These are phyloP conservation scores for Arthrocladium fulminans DNA, from an alignment of 2,329 filamentous ascomycete genomes.

Conservation along the genomic window DNA sequence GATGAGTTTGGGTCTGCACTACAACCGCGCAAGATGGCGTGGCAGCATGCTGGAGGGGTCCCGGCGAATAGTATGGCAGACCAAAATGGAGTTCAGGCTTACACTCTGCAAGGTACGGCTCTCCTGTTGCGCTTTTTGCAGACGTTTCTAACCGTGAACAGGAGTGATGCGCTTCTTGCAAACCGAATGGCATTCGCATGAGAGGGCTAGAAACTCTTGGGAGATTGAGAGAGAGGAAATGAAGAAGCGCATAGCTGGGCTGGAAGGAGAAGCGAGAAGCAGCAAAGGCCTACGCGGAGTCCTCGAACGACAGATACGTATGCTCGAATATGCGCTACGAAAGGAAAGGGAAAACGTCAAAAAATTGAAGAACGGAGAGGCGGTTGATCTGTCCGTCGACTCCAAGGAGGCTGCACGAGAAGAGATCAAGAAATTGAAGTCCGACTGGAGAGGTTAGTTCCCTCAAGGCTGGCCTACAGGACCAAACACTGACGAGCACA, in stretches of 20 bases:
- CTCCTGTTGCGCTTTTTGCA: neutral
- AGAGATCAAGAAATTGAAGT: constrained; percentile 35
- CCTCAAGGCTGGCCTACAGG: too few relatives aligned
- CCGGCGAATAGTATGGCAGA: constrained; percentile 17
- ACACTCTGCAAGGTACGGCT: constrained; percentile 21
- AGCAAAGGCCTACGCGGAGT: constrained; percentile 83
- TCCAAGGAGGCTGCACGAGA: constrained; percentile 39
- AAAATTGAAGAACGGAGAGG: constrained; percentile 40
- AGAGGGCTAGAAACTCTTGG: constrained; percentile 95
- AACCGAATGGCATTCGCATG: constrained; percentile 97
- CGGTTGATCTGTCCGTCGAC: constrained; percentile 41
- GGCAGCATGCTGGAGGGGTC: constrained; percentile 20
- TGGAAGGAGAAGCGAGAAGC: constrained; percentile 82
- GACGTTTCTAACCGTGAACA: constrained; percentile 29
- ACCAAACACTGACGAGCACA: too few relatives aligned
- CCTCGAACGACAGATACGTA: constrained; percentile 77
- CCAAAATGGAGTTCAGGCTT: constrained; percentile 22
- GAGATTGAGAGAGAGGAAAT: constrained; percentile 98
- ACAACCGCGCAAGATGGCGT: constrained; percentile 23
- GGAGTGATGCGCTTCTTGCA: constrained; percentile 99
- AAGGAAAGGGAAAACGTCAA: constrained; percentile 67
- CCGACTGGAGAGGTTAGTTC: constrained; percentile 30
- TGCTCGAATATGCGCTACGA: constrained; percentile 80
- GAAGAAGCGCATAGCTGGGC: constrained; percentile 90
- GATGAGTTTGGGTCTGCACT: constrained; percentile 15